phyloP scores from a whole-genome alignment of 306 rosid genomes.

The Vigna nakashimae region DNA sequence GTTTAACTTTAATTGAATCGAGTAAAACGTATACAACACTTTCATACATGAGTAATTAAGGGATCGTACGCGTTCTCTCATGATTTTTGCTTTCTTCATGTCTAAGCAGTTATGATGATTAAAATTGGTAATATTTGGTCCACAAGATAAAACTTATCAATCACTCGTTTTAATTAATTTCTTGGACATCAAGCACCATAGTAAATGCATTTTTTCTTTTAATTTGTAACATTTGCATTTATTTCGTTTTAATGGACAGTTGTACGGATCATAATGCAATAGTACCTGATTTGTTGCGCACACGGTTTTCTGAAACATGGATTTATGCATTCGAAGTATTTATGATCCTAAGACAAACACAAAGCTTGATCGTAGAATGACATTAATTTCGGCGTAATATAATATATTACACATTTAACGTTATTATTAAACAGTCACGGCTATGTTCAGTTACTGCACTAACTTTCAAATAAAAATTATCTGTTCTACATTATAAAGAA shows the following conservation, averaged over 20 bases:
- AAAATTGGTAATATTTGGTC: not conserved
- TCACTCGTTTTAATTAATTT: constrained; percentile 9
- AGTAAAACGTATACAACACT: not conserved
- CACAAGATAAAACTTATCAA: not conserved
- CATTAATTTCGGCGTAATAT: not conserved
- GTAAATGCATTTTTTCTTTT: not conserved
- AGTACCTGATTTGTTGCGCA: not conserved
- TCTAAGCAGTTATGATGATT: not conserved
- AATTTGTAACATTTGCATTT: not conserved
- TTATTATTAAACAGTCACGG: not conserved
- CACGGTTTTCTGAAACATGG: not conserved
- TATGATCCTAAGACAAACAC: not conserved
- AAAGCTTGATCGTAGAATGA: not conserved
- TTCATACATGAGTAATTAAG: not conserved
- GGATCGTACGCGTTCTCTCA: not conserved
- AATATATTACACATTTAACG: not conserved
- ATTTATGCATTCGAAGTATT: not conserved
- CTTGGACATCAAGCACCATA: not conserved
- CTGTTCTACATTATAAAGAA: not conserved
- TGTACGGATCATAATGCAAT: not conserved
- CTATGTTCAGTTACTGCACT: constrained; percentile 4
- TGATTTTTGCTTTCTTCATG: not conserved
- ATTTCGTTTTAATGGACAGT: not conserved
- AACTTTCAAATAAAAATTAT: not conserved
- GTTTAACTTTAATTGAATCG: not conserved